Evolutionary conservation across 2,329 filamentous ascomycete genomes (phyloP).

Genomic region (Xylariaceae sp.): DNA sequence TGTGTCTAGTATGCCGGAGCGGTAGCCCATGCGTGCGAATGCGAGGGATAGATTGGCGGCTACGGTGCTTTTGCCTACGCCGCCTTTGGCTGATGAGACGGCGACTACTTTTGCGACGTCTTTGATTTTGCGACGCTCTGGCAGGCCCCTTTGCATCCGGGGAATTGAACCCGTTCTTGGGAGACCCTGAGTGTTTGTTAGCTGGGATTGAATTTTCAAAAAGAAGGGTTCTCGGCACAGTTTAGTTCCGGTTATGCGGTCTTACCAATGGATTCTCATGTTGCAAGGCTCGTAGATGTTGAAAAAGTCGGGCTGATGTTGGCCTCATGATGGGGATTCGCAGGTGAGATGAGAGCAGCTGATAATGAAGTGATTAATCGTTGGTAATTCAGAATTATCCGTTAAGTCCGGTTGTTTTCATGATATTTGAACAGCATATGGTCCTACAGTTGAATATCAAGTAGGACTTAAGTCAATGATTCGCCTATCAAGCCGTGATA

Average conservation of each 20-base stretch:
- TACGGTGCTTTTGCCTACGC: constrained; percentile 96
- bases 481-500: no score
- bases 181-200: constrained; percentile 61
- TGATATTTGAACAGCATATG: no score
- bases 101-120: constrained; percentile 90
- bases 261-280: constrained; percentile 89
- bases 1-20: constrained; percentile 85
- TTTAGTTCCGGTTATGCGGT: background rate
- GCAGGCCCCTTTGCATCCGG: constrained; percentile 76
- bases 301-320: constrained; percentile 45
- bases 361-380: background rate
- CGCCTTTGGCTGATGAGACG: constrained; percentile 95
- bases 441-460: no score
- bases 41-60: constrained; percentile 84
- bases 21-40: constrained; percentile 77
- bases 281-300: constrained; percentile 49
- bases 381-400: background rate
- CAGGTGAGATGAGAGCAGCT: background rate
- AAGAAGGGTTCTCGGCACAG: background rate
- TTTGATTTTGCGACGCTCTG: constrained; percentile 74
- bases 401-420: no score
- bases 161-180: constrained; percentile 74
- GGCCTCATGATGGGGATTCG: constrained; percentile 35
- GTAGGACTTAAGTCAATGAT: no score
- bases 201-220: background rate